These are phyloP conservation scores for Fibroporia radiculosa DNA, from an alignment of 768 basidiomycete genomes.

Conservation along the genomic window DNA sequence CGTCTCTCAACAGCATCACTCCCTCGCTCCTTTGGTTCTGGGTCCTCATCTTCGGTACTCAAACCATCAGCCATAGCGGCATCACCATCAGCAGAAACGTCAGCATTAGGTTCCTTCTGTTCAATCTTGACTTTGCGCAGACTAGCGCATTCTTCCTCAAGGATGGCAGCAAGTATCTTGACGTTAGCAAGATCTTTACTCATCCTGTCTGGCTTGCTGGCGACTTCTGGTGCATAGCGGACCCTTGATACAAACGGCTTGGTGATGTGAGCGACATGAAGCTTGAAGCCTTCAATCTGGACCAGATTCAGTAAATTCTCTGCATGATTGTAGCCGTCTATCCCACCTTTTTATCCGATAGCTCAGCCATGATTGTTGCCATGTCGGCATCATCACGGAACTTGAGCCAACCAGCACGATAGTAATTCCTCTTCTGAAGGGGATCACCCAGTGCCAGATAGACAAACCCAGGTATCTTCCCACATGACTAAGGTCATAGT, in stretches of 20 bases:
- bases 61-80: constrained; percentile 21
- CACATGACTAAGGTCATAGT: constrained; percentile 49
- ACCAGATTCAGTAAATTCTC: neutral
- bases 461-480: constrained; percentile 71
- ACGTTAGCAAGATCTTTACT: constrained; percentile 75
- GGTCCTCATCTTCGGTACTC: constrained; percentile 36
- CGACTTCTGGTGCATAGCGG: constrained; percentile 75
- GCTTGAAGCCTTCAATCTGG: constrained; percentile 91
- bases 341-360: constrained; percentile 80
- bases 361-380: constrained; percentile 54
- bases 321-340: neutral
- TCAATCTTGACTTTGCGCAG: constrained; percentile 38
- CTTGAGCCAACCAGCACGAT: constrained; percentile 90
- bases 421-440: constrained; percentile 85
- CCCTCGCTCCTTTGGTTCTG: constrained; percentile 56
- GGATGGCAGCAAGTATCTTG: constrained; percentile 58
- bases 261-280: constrained; percentile 79
- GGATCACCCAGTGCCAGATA: constrained; percentile 92
- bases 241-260: constrained; percentile 73
- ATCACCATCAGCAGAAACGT: constrained; percentile 12
- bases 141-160: constrained; percentile 63
- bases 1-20: constrained; percentile 75
- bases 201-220: constrained; percentile 73
- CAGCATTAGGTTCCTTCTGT: constrained; percentile 11
- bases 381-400: constrained; percentile 86